A percentile compares a stretch with the other conserved stretches of the same genome.
Conservation (phyloP, 768 basidiomycete species). For the Boletus coccyginus region DNA sequence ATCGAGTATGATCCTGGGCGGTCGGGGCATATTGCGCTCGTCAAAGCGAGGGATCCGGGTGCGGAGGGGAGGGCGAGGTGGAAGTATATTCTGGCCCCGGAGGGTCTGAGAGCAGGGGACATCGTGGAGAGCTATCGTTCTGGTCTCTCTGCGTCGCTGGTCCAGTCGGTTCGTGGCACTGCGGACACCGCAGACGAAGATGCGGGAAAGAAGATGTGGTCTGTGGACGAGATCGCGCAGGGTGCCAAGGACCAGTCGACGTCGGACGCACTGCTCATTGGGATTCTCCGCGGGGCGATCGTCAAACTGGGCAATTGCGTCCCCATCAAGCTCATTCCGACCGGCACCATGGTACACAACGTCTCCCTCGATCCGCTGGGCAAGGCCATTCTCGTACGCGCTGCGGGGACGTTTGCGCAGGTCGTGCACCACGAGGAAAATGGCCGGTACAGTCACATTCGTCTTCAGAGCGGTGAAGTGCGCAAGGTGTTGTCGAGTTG, state of each 20-base stretch:
- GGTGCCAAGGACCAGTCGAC: conserved; percentile 34
- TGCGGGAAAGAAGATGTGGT: conserved; percentile 8
- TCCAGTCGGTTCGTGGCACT: conserved; percentile 38
- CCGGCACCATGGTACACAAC: conserved; percentile 88
- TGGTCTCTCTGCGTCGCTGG: conserved; percentile 76
- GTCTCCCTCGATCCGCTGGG: conserved; percentile 75
- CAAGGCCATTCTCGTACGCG: conserved; percentile 79
- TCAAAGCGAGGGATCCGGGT: conserved; percentile 57
- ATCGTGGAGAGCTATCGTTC: conserved; percentile 80
- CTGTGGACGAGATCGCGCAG: conserved; percentile 23
- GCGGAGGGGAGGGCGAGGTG: conserved; percentile 58
- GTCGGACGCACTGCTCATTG: conserved; percentile 69
- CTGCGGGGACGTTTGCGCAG: conserved; percentile 84
- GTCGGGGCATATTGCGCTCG: conserved; percentile 90
- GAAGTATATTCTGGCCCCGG: conserved; percentile 92
- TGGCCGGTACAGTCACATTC: conserved; percentile 75
- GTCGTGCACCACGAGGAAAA: conserved; percentile 74
- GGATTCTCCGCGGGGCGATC: conserved; percentile 79
- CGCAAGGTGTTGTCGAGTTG: conserved; percentile 79
- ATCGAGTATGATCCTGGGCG: conserved; percentile 97
- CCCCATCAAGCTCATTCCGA: conserved; percentile 85
- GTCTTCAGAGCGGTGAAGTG: conserved; percentile 90
- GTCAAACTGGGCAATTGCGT: conserved; percentile 92
- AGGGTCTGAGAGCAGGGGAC: conserved; percentile 86
- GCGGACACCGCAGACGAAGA: conserved; percentile 2